A percentile compares a stretch with the other conserved stretches of the same genome.
phyloP scores from a whole-genome alignment of 2,329 filamentous ascomycete species.

The Lecanicillium sp. region DNA sequence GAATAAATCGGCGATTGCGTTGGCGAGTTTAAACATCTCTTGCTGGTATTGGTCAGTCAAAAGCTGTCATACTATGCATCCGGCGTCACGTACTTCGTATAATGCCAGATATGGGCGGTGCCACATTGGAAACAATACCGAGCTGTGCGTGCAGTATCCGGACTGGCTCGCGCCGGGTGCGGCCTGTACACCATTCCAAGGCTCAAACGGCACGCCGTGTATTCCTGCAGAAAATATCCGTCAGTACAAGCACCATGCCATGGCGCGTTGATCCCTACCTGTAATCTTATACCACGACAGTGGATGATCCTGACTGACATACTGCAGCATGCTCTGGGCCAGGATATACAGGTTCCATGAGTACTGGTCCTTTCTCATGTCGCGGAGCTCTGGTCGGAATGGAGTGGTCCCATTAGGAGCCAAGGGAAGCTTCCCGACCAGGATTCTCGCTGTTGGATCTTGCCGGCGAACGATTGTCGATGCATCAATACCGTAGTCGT shows the following conservation, averaged over 20 bases:
- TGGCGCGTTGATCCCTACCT: constrained; percentile 38
- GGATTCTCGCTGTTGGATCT: constrained; percentile 24
- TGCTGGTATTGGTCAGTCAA: constrained; percentile 22
- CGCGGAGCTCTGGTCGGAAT: constrained; percentile 57
- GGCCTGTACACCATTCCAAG: constrained; percentile 45
- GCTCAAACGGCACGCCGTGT: constrained; percentile 63
- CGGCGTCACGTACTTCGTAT: constrained; percentile 38
- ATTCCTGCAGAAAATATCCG: constrained; percentile 47
- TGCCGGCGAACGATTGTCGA: constrained; percentile 32
- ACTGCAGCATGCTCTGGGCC: constrained; percentile 65
- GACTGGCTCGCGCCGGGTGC: constrained; percentile 43
- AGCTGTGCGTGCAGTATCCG: constrained; percentile 73
- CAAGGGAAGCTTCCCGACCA: constrained; percentile 35
- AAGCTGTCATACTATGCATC: background rate
- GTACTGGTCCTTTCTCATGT: constrained; percentile 55
- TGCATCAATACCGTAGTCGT: constrained; percentile 44
- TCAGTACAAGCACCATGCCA: background rate
- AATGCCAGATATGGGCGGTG: constrained; percentile 70
- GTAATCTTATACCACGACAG: constrained; percentile 74
- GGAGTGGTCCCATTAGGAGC: constrained; percentile 31
- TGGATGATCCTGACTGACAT: constrained; percentile 50
- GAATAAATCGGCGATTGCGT: constrained; percentile 40
- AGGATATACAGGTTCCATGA: constrained; percentile 73
- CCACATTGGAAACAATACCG: constrained; percentile 72
- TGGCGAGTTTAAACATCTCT: constrained; percentile 27